Evolutionary conservation across 1,284 basidiomycete species (phyloP).

Genomic region (Quambalaria eucalypti): DNA sequence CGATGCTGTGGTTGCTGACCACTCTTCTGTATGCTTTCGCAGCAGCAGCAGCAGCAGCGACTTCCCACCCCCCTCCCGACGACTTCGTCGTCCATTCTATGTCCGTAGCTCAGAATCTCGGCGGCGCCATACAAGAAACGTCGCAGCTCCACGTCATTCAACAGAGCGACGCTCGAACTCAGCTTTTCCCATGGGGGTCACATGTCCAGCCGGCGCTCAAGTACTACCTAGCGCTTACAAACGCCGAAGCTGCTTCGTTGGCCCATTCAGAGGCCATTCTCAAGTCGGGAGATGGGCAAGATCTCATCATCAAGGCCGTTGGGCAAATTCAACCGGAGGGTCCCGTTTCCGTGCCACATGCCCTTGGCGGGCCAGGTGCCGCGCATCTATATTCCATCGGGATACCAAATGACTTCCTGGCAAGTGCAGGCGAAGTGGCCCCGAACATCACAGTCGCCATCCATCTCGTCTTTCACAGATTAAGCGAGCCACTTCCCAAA

Average conservation of each 20-base stretch:
- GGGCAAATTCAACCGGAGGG: background rate
- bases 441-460: conserved; percentile 60
- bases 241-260: conserved; percentile 1
- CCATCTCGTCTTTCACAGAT: conserved; percentile 65
- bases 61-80: too few species aligned
- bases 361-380: background rate
- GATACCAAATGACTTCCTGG: conserved; percentile 8
- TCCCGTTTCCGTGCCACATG: background rate
- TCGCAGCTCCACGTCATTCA: background rate
- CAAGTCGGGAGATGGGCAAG: conserved; percentile 9
- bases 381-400: conserved; percentile 6
- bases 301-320: conserved; percentile 5
- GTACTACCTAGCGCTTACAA: conserved; percentile 5
- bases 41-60: too few species aligned
- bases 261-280: conserved; percentile 3
- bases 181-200: too few species aligned
- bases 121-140: background rate
- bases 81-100: background rate
- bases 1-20: too few species aligned
- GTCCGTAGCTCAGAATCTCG: background rate
- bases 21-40: too few species aligned
- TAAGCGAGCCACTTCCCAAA: conserved; percentile 65
- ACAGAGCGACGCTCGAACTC: background rate
- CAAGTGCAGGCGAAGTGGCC: conserved; percentile 1
- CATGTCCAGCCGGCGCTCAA: background rate